Evolutionary conservation across 768 basidiomycete species (phyloP), one percentile per base, ranked within the genome.

Genomic region (Mycena pura): DNA sequence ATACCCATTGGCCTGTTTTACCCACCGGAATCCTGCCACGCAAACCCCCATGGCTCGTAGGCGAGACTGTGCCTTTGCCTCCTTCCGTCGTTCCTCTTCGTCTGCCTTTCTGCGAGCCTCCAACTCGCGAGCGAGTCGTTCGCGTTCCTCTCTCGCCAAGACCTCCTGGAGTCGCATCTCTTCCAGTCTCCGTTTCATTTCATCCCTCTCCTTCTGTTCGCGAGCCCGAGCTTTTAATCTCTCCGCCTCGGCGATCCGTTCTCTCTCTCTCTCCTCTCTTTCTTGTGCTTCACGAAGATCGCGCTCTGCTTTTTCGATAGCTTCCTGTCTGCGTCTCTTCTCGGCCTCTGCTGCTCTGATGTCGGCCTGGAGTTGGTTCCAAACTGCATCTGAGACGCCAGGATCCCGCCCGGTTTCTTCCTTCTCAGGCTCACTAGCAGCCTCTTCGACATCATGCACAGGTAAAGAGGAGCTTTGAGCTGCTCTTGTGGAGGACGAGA

Each of bases 41-140:
- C 88, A 89, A 2, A 81, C 69, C 0, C 88, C 87, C 75, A 87
- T 80, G 1, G 52, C 24, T 1, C 77, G 72, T 15, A 86, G 63
- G 51, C 74, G 80, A 29, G 52, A 60, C 70, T 82, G 87, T 5
- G 72, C 76, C 64, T 72, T 70, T 5, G 68, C 77, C 57, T 87
- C 86, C 57, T 80, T 69, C 58, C 57, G 66, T 66, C 60, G 67
- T 60, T 60, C 71, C 57, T 68, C 58, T 54, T 68, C 63, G 31
- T 50, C 54, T 13, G 54, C 69, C 57, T 66, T 66, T 44, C 65
- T 68, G 29, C 68, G 58, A 17, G 50, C 65, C 54, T 73, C 66
- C 38, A 68, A 56, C 28, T 67, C 70, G 40, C 69, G 69, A 36
- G 63, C 60, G 11, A 43, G 53, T 41, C 66, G 60, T 41, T 69